phyloP scores from a whole-genome alignment of 1,284 basidiomycete genomes.

The Irpex sp. region DNA sequence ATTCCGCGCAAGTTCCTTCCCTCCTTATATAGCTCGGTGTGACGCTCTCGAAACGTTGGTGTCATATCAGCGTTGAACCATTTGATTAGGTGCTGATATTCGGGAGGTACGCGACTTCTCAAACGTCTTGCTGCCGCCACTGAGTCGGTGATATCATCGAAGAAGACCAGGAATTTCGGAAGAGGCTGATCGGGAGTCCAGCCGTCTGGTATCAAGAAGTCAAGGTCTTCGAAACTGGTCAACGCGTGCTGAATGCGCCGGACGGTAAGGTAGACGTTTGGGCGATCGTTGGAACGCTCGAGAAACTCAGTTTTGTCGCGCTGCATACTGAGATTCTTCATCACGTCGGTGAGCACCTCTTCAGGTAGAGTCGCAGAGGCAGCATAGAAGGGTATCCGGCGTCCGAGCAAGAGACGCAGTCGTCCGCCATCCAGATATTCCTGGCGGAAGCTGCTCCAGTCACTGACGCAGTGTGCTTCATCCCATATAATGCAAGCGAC shows the following conservation, averaged over 20 bases:
- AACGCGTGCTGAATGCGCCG: conserved; percentile 4
- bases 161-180: conserved; percentile 29
- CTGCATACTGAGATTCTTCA: not conserved
- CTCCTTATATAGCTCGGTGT: conserved; percentile 12
- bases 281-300: conserved; percentile 3
- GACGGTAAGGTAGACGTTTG: conserved; percentile 3
- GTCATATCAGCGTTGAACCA: conserved; percentile 21
- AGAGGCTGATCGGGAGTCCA: conserved; percentile 3
- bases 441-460: conserved; percentile 31
- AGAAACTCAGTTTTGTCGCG: not conserved
- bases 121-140: conserved; percentile 12
- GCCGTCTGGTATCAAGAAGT: conserved; percentile 2
- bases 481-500: conserved; percentile 31
- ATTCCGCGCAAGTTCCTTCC: conserved; percentile 22
- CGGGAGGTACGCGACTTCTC: conserved; percentile 7
- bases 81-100: conserved; percentile 13
- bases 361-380: conserved; percentile 5
- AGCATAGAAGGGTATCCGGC: not conserved
- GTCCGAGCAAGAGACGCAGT: not conserved
- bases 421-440: conserved; percentile 25
- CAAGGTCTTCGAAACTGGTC: not conserved
- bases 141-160: conserved; percentile 21
- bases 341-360: conserved; percentile 1
- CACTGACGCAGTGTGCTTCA: conserved; percentile 34
- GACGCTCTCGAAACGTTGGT: conserved; percentile 10